A percentile compares a stretch with the other conserved stretches of the same genome.
These are phyloP conservation scores for Apiotrichum akiyoshidainum DNA, from an alignment of 1,284 basidiomycete species.

Conservation along the genomic window DNA sequence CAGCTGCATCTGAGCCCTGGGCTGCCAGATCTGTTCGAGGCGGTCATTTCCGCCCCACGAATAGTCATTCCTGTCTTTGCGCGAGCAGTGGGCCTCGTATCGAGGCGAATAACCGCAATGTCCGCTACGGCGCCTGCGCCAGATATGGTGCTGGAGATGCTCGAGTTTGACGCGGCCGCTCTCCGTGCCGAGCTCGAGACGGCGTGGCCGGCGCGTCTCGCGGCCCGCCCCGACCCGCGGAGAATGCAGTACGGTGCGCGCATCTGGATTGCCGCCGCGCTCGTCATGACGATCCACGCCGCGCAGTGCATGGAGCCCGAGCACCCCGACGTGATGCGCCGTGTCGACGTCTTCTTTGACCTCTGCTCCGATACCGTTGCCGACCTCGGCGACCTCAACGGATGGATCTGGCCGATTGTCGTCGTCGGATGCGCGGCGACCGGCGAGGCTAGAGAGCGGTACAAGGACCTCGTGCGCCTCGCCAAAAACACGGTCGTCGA, in stretches of 20 bases:
- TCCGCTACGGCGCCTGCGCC: background rate
- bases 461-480: background rate
- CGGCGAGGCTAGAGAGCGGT: background rate
- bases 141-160: slow-evolving; percentile 8
- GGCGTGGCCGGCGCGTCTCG: slow-evolving; percentile 9
- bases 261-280: slow-evolving; percentile 7
- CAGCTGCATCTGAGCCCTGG: slow-evolving; percentile 5
- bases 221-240: slow-evolving; percentile 1
- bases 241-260: slow-evolving; percentile 10
- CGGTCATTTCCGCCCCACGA: slow-evolving; percentile 4
- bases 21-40: slow-evolving; percentile 10
- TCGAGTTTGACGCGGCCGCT: slow-evolving; percentile 5
- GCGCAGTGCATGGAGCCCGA: slow-evolving; percentile 4
- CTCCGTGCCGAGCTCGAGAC: slow-evolving; percentile 12
- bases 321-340: background rate
- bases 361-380: slow-evolving; percentile 1
- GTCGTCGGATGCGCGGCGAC: slow-evolving; percentile 7
- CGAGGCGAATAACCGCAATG: background rate
- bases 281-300: slow-evolving; percentile 6
- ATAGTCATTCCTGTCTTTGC: slow-evolving; percentile 8
- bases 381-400: slow-evolving; percentile 8
- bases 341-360: slow-evolving; percentile 3
- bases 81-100: slow-evolving; percentile 1
- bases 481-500: background rate
- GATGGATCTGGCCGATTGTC: slow-evolving; percentile 10